Evolutionary conservation across 768 basidiomycete species (phyloP), one percentile per base, ranked within the genome.

Genomic region (Phaeolepiota aurea): DNA sequence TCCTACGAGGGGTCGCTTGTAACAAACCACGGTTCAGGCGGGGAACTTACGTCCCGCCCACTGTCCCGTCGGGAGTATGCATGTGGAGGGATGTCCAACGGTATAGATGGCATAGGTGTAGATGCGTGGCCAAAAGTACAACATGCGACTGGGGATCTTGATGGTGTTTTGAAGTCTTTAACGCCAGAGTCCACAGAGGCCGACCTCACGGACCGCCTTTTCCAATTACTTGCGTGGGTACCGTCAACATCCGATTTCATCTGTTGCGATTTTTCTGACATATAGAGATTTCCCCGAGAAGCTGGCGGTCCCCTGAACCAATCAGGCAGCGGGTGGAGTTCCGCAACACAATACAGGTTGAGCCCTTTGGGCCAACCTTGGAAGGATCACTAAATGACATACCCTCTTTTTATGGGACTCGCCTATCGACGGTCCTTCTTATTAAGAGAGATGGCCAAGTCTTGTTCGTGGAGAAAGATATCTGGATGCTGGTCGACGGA

Each of bases 101-200:
- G 85, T 11, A 58, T 85, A 35, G 84, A 87, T 52, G 75, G 74
- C n/a, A 44, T 56, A 40, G 77, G 71, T 23, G 78, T 68, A 30
- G 63, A 69, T 40, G 64, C 68, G 15, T 90, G 87, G 87, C 81
- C 81, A 18, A 91, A 90, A 63, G 75, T 90, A 4, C 58, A 65
- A 38, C 69, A 73, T 45, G 88, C 83, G 25, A 63, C 63, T 20
- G 53, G 55, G 21, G 59, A 65, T 7, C 64, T 90, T 42, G 53
- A 59, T 34, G 57, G 54, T 20, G 50, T 77, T 31, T 56, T 82
- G 45, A 55, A 60, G 39, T 47, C 49, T 31, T 52, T 66, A 44
- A 53, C 65, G 32, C 47, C 61, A 47, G 52, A 52, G 41, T 59
- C 60, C 30, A 55, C 63, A 41, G 83, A 85, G 49, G 57, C 64